These are phyloP conservation scores for Erodium moschatum DNA, from an alignment of 441 rosid genomes.

Conservation along the genomic window DNA sequence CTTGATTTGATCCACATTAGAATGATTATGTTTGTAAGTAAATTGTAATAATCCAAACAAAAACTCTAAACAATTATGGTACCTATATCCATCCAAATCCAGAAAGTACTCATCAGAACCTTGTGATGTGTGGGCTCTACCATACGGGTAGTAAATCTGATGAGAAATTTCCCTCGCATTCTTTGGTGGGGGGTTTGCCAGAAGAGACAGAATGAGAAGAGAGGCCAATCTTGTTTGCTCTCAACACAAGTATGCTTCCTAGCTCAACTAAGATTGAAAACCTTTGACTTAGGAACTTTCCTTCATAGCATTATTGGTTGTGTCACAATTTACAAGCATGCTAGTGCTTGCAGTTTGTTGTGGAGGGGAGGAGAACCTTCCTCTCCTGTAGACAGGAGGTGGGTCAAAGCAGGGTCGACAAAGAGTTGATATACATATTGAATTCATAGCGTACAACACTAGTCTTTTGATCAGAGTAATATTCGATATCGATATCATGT, in stretches of 20 bases:
- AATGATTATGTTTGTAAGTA: constrained; percentile 7
- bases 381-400: too few species aligned
- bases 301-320: constrained; percentile 5
- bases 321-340: constrained; percentile 8
- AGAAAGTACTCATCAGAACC: constrained; percentile 5
- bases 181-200: neutral
- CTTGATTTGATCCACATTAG: neutral
- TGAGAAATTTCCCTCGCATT: neutral
- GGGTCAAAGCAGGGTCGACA: too few species aligned
- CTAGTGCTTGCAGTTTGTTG: neutral
- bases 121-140: constrained; percentile 7
- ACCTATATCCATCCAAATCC: constrained; percentile 9
- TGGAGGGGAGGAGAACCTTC: too few species aligned
- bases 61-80: neutral
- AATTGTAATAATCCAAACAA: neutral
- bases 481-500: too few species aligned
- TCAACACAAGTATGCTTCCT: constrained; percentile 2
- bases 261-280: neutral
- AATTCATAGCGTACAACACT: too few species aligned
- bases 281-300: constrained; percentile 12
- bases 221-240: neutral
- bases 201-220: constrained; percentile 1
- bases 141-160: constrained; percentile 6
- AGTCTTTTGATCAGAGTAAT: neutral
- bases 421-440: too few species aligned